phyloP scores from a whole-genome alignment of 352 stramenopile genomes.

The Plasmopara muralis region DNA sequence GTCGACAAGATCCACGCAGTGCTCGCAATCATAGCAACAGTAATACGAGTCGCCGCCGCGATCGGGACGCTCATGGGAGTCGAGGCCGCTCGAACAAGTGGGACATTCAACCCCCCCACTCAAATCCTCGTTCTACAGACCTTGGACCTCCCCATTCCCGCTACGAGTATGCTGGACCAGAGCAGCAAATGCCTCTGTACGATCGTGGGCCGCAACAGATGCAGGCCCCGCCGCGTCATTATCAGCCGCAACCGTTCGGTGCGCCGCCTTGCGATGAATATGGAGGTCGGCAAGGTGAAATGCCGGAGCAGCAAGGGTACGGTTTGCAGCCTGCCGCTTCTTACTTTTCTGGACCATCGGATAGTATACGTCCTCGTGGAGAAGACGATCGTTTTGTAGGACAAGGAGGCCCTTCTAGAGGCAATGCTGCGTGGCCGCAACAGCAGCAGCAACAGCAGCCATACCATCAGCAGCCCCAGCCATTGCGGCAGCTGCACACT shows the following conservation, averaged over 20 bases:
- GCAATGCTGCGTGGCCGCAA: conserved; percentile 17
- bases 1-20: conserved; percentile 21
- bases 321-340: conserved; percentile 14
- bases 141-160: conserved; percentile 19
- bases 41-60: conserved; percentile 20
- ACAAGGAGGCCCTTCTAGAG: conserved; percentile 37
- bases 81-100: conserved; percentile 31
- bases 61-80: conserved; percentile 27
- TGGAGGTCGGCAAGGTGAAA: conserved; percentile 17
- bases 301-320: conserved; percentile 26
- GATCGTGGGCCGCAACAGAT: conserved; percentile 21
- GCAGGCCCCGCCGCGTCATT: conserved; percentile 21
- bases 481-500: conserved; percentile 18
- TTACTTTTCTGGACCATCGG: conserved; percentile 22
- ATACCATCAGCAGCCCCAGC: conserved; percentile 22
- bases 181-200: conserved; percentile 31
- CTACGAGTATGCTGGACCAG: conserved; percentile 32
- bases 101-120: conserved; percentile 28
- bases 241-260: conserved; percentile 26
- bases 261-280: conserved; percentile 22
- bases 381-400: conserved; percentile 29
- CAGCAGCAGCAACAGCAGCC: conserved; percentile 22
- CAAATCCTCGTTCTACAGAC: conserved; percentile 13
- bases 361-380: conserved; percentile 17
- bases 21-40: conserved; percentile 23